Base-by-base conservation (phyloP, 352 stramenopile species). In the Phytophthora pisi region DNA sequence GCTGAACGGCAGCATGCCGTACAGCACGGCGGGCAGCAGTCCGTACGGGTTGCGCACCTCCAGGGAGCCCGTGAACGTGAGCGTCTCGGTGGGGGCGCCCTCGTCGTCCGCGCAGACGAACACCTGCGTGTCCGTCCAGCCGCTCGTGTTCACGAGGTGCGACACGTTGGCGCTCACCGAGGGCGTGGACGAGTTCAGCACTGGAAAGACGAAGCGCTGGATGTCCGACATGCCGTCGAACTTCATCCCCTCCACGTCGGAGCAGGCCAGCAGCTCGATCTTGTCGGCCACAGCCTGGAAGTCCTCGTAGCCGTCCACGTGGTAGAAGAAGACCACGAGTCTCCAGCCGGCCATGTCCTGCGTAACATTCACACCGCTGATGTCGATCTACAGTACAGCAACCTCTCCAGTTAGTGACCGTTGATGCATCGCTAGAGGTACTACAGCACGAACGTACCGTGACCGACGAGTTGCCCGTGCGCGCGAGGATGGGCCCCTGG, bases 1-100 rank as follows among this genome's bases (percentile, higher is more conserved):
- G 40, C 88, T 95, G 67, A 96, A 96, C 4, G 89, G 89, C 40
- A 96, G 68, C 79, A 96, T 89, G 0, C 89, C 89, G 20, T 95
- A 96, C 52, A 96, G 77, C 45, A 92, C 84, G 0, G 86, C 89
- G 0, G 89, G 89, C 23, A 96, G 63, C 24, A 91, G 55, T 1
- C 89, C 89, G 51, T 95, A 96, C 38, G 88, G 86, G 55, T 96
- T 96, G 26, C 77, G 79, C 50, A 96, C 79, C 57, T 91, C 83
- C 80, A 96, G 84, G 8, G 72, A 82, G 3, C 89, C 89, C 28
- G 58, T 34, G 60, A 94, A 96, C 24, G 70, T 65, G 57, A 95
- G 66, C 36, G 79, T 75, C 54, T 90, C 78, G 4, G 74, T 74
- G 3, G 68, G 51, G 18, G 75, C 74, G 13, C 71, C 64, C 20